Evolutionary conservation across 2,329 filamentous ascomycete genomes (phyloP).

Genomic region (Aotearoamyces nothofagi): DNA sequence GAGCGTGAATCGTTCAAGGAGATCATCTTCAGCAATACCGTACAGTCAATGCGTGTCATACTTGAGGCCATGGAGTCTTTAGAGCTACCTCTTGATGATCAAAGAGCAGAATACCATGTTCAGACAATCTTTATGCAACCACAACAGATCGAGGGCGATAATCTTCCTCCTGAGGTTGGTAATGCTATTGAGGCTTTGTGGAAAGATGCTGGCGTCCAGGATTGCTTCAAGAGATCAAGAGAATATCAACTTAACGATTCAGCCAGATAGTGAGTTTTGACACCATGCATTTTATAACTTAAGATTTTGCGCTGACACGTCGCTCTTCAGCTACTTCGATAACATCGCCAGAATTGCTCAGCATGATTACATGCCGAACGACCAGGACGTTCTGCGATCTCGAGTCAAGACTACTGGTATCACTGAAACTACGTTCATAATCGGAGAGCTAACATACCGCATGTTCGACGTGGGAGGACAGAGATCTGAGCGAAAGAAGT

Average conservation of each 20-base stretch:
- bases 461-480: conserved; percentile 76
- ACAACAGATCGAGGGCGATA: conserved; percentile 61
- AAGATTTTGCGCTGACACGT: too few species aligned
- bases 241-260: conserved; percentile 97
- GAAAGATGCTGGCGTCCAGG: conserved; percentile 70
- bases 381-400: conserved; percentile 89
- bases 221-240: conserved; percentile 68
- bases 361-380: conserved; percentile 71
- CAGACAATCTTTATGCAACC: conserved; percentile 23
- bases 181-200: conserved; percentile 73
- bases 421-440: conserved; percentile 86
- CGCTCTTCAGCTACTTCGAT: conserved; percentile 57
- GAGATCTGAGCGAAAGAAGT: conserved; percentile 62
- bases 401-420: conserved; percentile 89
- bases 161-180: conserved; percentile 64
- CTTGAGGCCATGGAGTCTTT: conserved; percentile 84
- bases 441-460: conserved; percentile 84
- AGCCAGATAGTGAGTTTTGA: conserved; percentile 62
- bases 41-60: conserved; percentile 86
- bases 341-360: conserved; percentile 63
- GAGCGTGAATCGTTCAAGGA: conserved; percentile 90
- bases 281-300: conserved; percentile 8
- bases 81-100: conserved; percentile 62
- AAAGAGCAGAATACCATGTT: conserved; percentile 20
- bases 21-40: conserved; percentile 88